Percentiles rank a stretch among this genome's conserved stretches.
phyloP scores from a whole-genome alignment of 2,329 filamentous ascomycete species.

The Beauveria scarabaeidicola region DNA sequence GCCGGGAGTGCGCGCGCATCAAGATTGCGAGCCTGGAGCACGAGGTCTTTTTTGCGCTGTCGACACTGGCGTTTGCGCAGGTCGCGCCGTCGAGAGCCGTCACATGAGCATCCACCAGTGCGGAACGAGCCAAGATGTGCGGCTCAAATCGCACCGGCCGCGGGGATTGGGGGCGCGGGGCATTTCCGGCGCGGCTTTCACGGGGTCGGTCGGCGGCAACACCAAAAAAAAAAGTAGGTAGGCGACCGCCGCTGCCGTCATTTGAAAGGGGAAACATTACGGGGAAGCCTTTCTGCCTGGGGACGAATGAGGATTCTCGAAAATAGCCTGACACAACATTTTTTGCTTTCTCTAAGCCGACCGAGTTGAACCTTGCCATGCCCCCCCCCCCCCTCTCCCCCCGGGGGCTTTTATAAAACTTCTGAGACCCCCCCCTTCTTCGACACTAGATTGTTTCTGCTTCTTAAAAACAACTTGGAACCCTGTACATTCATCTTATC shows the following conservation, averaged over 20 bases:
- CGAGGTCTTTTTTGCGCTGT: constrained; percentile 72
- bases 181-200: constrained; percentile 9
- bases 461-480: not conserved
- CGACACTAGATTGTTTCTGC: not conserved
- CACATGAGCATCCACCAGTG: constrained; percentile 4
- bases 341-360: not conserved
- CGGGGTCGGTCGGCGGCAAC: not conserved
- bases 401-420: not conserved
- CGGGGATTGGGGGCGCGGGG: not conserved
- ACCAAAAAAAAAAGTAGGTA: not conserved
- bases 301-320: constrained; percentile 1
- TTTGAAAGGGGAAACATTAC: not conserved
- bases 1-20: constrained; percentile 56
- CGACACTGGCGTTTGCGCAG: constrained; percentile 67
- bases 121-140: not conserved
- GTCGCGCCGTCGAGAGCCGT: constrained; percentile 27
- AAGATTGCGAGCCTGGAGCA: constrained; percentile 68
- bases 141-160: not conserved
- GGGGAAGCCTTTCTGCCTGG: no score
- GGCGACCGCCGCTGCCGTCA: not conserved
- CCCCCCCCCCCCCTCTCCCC: not conserved
- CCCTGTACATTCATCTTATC: not conserved
- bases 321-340: constrained; percentile 6
- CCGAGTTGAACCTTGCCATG: not conserved
- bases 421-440: not conserved